These are phyloP conservation scores for Curvularia verruculosa DNA, from an alignment of 2,329 filamentous ascomycete species.

Conservation along the genomic window DNA sequence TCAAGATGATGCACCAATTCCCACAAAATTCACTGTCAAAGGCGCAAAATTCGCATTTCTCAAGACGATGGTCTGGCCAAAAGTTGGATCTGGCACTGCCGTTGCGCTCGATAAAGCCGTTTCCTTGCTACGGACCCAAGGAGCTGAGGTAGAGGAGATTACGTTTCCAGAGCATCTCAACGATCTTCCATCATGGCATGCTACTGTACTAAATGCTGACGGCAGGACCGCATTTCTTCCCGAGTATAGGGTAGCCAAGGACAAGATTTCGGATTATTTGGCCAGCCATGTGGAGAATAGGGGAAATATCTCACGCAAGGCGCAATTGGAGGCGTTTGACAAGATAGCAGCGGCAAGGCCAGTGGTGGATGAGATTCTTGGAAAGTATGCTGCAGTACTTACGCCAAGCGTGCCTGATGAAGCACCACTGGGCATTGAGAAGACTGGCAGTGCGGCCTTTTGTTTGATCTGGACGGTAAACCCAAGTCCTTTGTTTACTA, in stretches of 20 bases:
- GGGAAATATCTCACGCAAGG: constrained; percentile 51
- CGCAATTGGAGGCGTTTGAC: constrained; percentile 63
- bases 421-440: constrained; percentile 60
- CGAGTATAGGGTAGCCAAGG: constrained; percentile 59
- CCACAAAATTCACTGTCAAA: constrained; percentile 46
- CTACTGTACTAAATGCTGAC: constrained; percentile 58
- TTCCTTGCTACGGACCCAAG: constrained; percentile 50
- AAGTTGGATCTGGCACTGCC: constrained; percentile 44
- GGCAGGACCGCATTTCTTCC: constrained; percentile 61
- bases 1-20: constrained; percentile 54
- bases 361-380: constrained; percentile 60
- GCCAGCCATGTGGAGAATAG: constrained; percentile 60
- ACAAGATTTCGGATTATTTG: constrained; percentile 55
- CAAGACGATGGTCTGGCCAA: constrained; percentile 58
- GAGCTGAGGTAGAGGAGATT: constrained; percentile 64
- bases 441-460: constrained; percentile 62
- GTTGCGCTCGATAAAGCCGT: constrained; percentile 46
- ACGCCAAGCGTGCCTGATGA: constrained; percentile 66
- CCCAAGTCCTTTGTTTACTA: background rate
- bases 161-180: constrained; percentile 52
- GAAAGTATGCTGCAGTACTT: constrained; percentile 61
- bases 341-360: constrained; percentile 61
- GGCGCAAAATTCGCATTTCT: constrained; percentile 61
- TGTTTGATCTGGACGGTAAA: constrained; percentile 60
- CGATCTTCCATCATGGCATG: constrained; percentile 59